phyloP scores from a whole-genome alignment of 371 early-diverging fungal species.

The Mucor saturninus region DNA sequence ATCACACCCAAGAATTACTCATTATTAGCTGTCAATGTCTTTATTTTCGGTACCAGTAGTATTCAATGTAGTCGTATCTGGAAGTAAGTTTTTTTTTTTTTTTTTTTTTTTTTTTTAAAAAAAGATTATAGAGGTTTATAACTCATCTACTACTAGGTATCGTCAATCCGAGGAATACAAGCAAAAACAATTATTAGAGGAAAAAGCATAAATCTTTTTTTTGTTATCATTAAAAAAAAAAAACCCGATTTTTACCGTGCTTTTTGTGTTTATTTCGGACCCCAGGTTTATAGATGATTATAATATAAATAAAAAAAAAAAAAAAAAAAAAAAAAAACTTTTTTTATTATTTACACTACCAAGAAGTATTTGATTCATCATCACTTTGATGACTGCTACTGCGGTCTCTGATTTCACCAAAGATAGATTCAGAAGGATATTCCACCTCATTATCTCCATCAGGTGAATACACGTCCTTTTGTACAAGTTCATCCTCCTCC shows the following conservation, averaged over 20 bases:
- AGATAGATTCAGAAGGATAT: conserved; percentile 50
- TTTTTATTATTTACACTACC: conserved; percentile 7
- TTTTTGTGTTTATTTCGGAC: not conserved
- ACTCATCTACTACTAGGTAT: not conserved
- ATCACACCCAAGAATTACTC: conserved; percentile 93
- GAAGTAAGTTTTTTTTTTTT: conserved; percentile 70
- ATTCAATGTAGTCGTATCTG: conserved; percentile 86
- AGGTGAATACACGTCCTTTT: conserved; percentile 55
- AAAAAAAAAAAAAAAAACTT: not conserved
- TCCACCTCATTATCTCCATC: conserved; percentile 70
- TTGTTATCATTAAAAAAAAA: not conserved
- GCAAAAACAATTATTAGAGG: conserved; percentile 8
- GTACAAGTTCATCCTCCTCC: conserved; percentile 13
- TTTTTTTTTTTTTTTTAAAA: too few relatives aligned
- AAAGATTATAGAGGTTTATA: too few relatives aligned
- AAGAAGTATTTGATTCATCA: conserved; percentile 8
- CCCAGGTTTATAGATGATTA: too few relatives aligned
- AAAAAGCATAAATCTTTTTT: not conserved
- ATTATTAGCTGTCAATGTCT: conserved; percentile 89
- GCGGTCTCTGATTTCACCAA: conserved; percentile 19
- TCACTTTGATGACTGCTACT: conserved; percentile 3
- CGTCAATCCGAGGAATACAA: conserved; percentile 38
- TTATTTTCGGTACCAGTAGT: conserved; percentile 89
- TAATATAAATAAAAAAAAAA: not conserved
- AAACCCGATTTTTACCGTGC: conserved; percentile 10